Evolutionary conservation across 768 basidiomycete species (phyloP).

Genomic region (Pulveroboletus sp.): DNA sequence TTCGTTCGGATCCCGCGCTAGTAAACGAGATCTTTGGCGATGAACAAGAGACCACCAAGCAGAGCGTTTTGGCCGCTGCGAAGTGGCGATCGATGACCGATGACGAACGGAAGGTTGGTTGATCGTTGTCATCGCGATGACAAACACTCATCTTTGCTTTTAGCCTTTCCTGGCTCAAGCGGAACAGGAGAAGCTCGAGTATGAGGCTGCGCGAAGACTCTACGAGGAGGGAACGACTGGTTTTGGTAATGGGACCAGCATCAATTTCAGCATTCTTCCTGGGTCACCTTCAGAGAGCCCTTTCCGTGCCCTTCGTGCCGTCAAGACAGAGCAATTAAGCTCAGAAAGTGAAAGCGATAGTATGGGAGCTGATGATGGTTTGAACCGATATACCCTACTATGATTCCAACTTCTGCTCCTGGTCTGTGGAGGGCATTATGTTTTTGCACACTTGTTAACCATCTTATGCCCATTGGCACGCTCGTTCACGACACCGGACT

Average conservation of each 20-base stretch:
- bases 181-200: conserved; percentile 93
- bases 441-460: conserved; percentile 33
- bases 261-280: conserved; percentile 80
- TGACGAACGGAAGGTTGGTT: conserved; percentile 82
- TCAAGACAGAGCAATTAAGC: conserved; percentile 59
- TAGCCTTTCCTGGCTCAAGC: conserved; percentile 92
- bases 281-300: conserved; percentile 53
- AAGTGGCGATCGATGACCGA: conserved; percentile 93
- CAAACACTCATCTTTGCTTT: conserved; percentile 13
- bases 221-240: conserved; percentile 82
- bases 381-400: conserved; percentile 36
- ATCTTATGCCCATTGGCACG: conserved; percentile 16
- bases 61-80: conserved; percentile 88
- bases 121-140: conserved; percentile 1
- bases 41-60: conserved; percentile 90
- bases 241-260: conserved; percentile 61
- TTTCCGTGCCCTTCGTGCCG: conserved; percentile 39
- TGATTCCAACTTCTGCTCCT: conserved; percentile 25
- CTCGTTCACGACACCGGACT: conserved; percentile 31
- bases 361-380: conserved; percentile 47
- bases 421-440: conserved; percentile 9
- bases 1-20: conserved; percentile 72
- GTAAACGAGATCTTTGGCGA: conserved; percentile 81
- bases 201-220: conserved; percentile 77
- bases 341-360: conserved; percentile 71